Evolutionary conservation across 164 flowering plant species (phyloP).

Genomic region (Chimonanthus salicifolius): DNA sequence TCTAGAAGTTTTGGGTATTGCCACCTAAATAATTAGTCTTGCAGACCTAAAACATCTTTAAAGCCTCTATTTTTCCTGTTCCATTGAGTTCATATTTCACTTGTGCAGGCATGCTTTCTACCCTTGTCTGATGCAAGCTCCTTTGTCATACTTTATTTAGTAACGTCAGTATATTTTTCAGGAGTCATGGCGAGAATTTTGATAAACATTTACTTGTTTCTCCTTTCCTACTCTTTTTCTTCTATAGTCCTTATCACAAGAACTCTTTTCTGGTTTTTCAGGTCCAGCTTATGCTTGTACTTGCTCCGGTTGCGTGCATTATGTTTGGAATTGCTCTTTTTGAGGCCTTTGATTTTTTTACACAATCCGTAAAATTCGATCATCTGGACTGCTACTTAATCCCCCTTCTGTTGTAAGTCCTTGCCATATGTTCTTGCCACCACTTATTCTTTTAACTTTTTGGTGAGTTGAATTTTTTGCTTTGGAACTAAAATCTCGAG

Average conservation of each 20-base stretch:
- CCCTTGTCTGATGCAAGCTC: slow-evolving; percentile 99
- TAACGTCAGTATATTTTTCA: slow-evolving; percentile 93
- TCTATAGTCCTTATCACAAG: background rate
- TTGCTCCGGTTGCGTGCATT: slow-evolving; percentile 99
- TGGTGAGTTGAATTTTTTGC: slow-evolving; percentile 3
- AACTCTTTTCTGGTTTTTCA: slow-evolving; percentile 20
- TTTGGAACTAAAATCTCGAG: slow-evolving; percentile 15
- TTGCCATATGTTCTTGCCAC: slow-evolving; percentile 1
- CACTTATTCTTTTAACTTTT: slow-evolving; percentile 2
- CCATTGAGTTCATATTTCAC: background rate
- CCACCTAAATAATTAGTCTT: background rate
- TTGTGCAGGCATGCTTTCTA: slow-evolving; percentile 74
- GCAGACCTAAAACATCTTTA: background rate
- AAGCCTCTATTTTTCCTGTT: background rate
- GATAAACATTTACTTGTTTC: background rate
- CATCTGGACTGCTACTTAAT: slow-evolving; percentile 29
- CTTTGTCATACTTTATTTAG: slow-evolving; percentile 85
- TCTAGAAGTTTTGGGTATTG: too few relatives aligned
- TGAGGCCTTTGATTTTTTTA: slow-evolving; percentile 81
- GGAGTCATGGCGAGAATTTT: slow-evolving; percentile 84
- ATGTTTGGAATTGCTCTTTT: slow-evolving; percentile 98
- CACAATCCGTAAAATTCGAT: slow-evolving; percentile 81
- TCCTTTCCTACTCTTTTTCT: background rate
- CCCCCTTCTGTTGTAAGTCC: slow-evolving; percentile 42
- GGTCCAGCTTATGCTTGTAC: slow-evolving; percentile 99